These are phyloP conservation scores for Pharus latifolius DNA, from an alignment of 176 grass and related monocot species.

Conservation along the genomic window DNA sequence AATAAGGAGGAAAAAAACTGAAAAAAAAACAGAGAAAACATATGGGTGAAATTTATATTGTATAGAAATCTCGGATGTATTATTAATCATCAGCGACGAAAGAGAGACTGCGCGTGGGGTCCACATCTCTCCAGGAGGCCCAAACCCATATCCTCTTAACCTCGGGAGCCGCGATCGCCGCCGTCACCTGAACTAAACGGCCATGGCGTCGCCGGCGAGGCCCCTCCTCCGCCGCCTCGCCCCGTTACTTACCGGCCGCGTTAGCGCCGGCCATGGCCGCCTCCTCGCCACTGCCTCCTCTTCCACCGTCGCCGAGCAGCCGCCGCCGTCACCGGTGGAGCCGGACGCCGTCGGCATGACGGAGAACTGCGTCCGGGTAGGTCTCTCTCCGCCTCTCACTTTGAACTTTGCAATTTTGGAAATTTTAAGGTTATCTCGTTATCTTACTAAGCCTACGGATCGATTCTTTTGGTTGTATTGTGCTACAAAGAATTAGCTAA, in stretches of 20 bases:
- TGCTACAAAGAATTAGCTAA: not conserved
- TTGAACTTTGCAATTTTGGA: not conserved
- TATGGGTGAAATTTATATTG: too few species aligned
- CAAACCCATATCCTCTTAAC: too few species aligned
- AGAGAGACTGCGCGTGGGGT: too few species aligned
- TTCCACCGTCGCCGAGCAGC: not conserved
- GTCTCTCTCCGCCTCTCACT: not conserved
- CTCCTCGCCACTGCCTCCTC: not conserved
- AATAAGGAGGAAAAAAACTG: too few species aligned
- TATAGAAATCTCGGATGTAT: too few species aligned
- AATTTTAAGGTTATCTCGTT: not conserved
- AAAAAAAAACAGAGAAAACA: too few species aligned
- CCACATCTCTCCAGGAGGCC: too few species aligned
- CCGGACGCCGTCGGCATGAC: conserved; percentile 14
- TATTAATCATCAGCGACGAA: too few species aligned
- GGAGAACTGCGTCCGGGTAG: conserved; percentile 33
- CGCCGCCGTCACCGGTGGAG: not conserved
- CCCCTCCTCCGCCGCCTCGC: not conserved
- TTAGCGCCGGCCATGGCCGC: not conserved
- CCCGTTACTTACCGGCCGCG: not conserved
- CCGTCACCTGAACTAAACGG: too few species aligned
- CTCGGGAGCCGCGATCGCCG: too few species aligned
- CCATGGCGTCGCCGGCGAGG: not conserved
- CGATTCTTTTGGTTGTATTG: not conserved
- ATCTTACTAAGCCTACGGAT: too few species aligned